Conservation (phyloP, 257 asterid genomes). For the Solanum paucissectum region DNA sequence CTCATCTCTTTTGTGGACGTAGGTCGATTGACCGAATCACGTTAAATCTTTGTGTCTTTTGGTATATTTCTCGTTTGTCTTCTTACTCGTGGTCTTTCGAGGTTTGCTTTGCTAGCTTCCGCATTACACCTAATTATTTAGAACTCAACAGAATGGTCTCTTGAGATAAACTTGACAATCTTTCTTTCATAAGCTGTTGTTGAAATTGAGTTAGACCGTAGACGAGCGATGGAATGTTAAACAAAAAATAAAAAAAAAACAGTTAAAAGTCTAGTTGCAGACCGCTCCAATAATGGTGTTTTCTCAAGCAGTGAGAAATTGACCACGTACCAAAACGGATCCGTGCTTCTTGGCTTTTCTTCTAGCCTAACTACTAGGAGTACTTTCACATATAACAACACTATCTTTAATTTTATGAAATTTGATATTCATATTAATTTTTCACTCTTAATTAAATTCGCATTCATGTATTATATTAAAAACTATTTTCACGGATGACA, state of each 20-base stretch:
- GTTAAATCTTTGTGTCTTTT: too few species aligned
- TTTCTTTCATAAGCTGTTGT: too few species aligned
- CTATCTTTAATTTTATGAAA: neutral
- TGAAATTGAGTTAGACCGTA: too few species aligned
- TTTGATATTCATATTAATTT: neutral
- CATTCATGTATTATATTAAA: neutral
- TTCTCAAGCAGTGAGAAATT: neutral
- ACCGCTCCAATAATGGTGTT: neutral
- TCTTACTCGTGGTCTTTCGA: too few species aligned
- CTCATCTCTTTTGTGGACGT: too few species aligned
- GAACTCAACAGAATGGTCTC: too few species aligned
- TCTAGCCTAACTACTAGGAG: neutral
- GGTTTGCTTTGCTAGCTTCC: too few species aligned
- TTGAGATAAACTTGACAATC: neutral
- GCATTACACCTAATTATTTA: too few species aligned
- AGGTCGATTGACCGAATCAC: too few species aligned
- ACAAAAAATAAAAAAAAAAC: neutral
- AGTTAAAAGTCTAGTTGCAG: neutral
- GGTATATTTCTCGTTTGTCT: too few species aligned
- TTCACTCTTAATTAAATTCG: neutral
- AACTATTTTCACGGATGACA: neutral
- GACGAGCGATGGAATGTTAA: neutral
- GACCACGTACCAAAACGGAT: slow-evolving; percentile 3
- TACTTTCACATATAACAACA: neutral
- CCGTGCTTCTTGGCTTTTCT: neutral